phyloP scores from a whole-genome alignment of 192 early-diverging fungal species.

The Cetraspora pellucida region DNA sequence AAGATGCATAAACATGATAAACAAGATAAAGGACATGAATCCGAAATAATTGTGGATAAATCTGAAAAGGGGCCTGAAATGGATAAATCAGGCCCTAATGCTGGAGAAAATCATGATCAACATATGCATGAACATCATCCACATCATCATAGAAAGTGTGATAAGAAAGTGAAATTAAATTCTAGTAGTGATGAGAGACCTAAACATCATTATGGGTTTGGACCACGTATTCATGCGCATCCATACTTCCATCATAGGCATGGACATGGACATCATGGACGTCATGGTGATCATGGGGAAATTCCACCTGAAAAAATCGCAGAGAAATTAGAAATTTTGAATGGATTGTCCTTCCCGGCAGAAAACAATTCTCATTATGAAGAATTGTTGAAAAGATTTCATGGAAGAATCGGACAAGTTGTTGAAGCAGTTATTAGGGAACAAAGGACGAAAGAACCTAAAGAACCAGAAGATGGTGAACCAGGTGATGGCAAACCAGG shows the following conservation, averaged over 20 bases:
- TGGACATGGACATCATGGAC: background rate
- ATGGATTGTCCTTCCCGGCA: background rate
- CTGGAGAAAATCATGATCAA: background rate
- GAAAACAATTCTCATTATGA: slow-evolving; percentile 8
- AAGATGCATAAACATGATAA: no score
- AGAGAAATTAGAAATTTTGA: background rate
- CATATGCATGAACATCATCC: background rate
- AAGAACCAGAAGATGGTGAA: background rate
- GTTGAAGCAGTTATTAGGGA: background rate
- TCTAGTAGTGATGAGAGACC: no score
- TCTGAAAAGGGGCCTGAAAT: no score
- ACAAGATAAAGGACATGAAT: no score
- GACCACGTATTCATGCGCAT: background rate
- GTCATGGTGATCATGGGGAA: background rate
- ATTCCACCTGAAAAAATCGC: background rate
- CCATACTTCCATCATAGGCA: background rate
- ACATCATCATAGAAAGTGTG: background rate
- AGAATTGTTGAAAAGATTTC: slow-evolving; percentile 7
- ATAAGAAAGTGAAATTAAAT: no score
- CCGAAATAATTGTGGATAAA: no score
- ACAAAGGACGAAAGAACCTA: background rate
- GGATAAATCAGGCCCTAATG: no score
- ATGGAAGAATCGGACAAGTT: background rate
- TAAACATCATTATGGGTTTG: background rate
- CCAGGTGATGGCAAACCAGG: background rate